phyloP scores from a whole-genome alignment of 1,284 basidiomycete species.

The Jaminaea rosea region DNA sequence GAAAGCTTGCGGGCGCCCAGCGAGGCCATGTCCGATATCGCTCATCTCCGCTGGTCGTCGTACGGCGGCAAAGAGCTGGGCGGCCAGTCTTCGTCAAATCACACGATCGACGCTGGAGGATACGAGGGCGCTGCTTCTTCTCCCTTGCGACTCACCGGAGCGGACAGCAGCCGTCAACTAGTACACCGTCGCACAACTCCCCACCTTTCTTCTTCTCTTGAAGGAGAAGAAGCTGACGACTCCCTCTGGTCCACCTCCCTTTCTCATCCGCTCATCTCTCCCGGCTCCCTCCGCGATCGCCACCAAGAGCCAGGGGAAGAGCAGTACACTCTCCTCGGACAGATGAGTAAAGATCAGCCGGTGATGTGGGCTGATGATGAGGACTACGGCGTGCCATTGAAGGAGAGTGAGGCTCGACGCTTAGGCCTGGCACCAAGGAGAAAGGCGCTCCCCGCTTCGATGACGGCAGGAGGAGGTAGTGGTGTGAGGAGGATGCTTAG shows the following conservation, averaged over 20 bases:
- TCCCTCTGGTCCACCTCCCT: no score
- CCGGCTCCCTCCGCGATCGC: slow-evolving; percentile 19
- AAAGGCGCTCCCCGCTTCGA: background rate
- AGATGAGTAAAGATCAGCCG: slow-evolving; percentile 18
- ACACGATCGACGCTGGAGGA: no score
- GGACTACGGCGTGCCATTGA: slow-evolving; percentile 35
- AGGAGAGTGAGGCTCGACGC: slow-evolving; percentile 25
- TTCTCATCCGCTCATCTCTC: slow-evolving; percentile 23
- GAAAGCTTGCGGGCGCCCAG: slow-evolving; percentile 1
- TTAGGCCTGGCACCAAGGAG: slow-evolving; percentile 17
- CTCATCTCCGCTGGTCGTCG: slow-evolving; percentile 9
- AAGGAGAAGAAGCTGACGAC: no score
- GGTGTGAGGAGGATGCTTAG: background rate
- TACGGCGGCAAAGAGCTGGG: no score
- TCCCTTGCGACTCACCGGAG: no score
- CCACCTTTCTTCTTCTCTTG: no score
- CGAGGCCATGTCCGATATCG: slow-evolving; percentile 13
- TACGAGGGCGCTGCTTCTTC: no score
- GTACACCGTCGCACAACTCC: no score
- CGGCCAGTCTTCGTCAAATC: no score
- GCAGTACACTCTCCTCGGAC: slow-evolving; percentile 27
- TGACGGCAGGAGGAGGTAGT: background rate
- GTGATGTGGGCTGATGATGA: slow-evolving; percentile 41
- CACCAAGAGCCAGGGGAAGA: slow-evolving; percentile 26
- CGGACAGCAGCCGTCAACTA: no score